These are phyloP conservation scores for Rhododendron williamsianum DNA, from an alignment of 148 eudicot species.

Conservation along the genomic window DNA sequence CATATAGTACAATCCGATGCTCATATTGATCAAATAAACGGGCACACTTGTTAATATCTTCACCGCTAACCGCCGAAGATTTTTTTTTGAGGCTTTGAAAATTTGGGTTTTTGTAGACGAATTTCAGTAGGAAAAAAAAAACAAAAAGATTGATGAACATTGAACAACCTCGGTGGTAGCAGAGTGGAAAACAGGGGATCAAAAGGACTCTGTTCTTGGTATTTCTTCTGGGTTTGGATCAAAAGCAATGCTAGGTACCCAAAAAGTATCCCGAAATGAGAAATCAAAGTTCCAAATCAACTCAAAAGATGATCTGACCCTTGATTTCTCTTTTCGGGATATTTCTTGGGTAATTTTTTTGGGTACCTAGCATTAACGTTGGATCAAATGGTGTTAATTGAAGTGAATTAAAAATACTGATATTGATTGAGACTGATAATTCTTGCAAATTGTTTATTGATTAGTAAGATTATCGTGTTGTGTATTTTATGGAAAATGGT, in stretches of 20 bases:
- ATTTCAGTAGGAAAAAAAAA: too few relatives aligned
- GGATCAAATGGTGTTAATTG: background rate
- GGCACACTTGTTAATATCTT: background rate
- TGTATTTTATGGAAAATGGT: background rate
- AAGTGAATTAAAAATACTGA: background rate
- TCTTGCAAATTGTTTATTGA: background rate
- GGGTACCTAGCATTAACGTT: too few relatives aligned
- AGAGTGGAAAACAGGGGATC: background rate
- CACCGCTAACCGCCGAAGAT: too few relatives aligned
- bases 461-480: constrained; percentile 6
- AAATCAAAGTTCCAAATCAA: too few relatives aligned
- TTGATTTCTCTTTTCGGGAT: too few relatives aligned
- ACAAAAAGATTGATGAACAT: background rate
- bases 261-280: too few relatives aligned
- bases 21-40: background rate
- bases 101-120: background rate
- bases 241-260: background rate
- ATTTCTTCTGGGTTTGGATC: background rate
- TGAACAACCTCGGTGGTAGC: background rate
- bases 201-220: constrained; percentile 1
- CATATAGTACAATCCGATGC: background rate
- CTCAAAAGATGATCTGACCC: too few relatives aligned
- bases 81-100: background rate
- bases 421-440: background rate
- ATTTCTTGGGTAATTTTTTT: too few relatives aligned